Conservation (phyloP, 768 basidiomycete species). For the Butyriboletus loyo region DNA sequence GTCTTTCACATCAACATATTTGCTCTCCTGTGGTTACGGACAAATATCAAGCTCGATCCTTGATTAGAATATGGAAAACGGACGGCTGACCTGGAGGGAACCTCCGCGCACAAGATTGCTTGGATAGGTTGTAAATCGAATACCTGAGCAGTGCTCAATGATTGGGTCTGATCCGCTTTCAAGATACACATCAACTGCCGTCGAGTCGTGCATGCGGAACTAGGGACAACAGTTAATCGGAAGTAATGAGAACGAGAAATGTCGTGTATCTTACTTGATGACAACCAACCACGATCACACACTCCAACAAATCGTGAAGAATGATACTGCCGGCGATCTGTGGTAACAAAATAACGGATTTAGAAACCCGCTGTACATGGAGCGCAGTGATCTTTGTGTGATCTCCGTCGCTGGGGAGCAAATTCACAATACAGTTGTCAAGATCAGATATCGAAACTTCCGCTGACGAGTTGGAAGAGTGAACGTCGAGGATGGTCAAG, state of each 20-base stretch:
- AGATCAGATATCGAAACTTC: conserved; percentile 67
- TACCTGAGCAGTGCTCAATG: conserved; percentile 67
- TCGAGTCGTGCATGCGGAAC: conserved; percentile 88
- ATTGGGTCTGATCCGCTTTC: conserved; percentile 68
- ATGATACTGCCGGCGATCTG: conserved; percentile 67
- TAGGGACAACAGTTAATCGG: conserved; percentile 27
- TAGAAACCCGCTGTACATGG: conserved; percentile 49
- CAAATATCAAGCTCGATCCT: background rate
- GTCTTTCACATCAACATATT: conserved; percentile 63
- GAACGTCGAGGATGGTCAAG: conserved; percentile 36
- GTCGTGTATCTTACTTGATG: conserved; percentile 60
- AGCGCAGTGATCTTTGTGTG: conserved; percentile 14
- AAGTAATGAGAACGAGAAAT: background rate
- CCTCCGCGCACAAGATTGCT: conserved; percentile 2
- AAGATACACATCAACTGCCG: conserved; percentile 60
- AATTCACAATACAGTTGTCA: conserved; percentile 66
- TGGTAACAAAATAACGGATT: conserved; percentile 66
- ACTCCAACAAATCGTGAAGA: conserved; percentile 59
- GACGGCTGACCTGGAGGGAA: conserved; percentile 14
- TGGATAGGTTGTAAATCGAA: conserved; percentile 69
- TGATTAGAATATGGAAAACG: background rate
- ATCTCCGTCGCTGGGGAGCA: conserved; percentile 35
- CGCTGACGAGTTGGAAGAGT: conserved; percentile 37
- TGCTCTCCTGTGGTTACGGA: conserved; percentile 27
- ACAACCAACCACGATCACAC: conserved; percentile 67